Base-by-base conservation (phyloP, 108 stramenopile genomes). In the Cyclotella sp. region DNA sequence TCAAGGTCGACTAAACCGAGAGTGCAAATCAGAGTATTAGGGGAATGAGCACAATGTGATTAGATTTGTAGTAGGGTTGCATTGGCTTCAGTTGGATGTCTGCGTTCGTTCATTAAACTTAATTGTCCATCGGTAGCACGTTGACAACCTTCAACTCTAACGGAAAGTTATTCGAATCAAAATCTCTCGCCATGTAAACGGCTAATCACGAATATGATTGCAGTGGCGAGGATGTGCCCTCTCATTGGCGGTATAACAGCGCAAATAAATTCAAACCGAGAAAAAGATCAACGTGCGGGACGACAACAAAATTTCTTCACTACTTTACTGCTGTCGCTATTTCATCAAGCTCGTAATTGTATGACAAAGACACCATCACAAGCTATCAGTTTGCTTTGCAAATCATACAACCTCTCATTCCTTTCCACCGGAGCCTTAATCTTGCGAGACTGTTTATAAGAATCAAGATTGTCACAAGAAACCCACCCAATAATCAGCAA, bases 1-100 rank as follows among this genome's bases (percentile, higher is more conserved):
- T 99, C 89, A 99, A 99, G 89, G 98, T 98, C 6, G 88, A 88
- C 65, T 90, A 88, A 79, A 53, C 29, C n/a, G 12, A 0, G 21
- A 29, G 52, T 19, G 14, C 14, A 39, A 51, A 24, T 42, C 5
- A 55, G 13, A 26, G 43, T 40, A 21, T 44, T 8, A 49, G 52
- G 76, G 70, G 22, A 24, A 30, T 26, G 22, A 40, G 16, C n/a
- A n/a, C n/a, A n/a, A n/a, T n/a, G n/a, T n/a, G n/a, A n/a, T n/a
- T n/a, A 24, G 22, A 28, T 62, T 7, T 39, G 63, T 30, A 63
- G 10, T 74, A 42, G 18, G 10, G 42, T n/a, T 59, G 10, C 12
- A 7, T 47, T 61, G 58, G 18, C 47, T 49, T n/a, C 6, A 49
- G 47, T 3, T 49, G 47, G 34, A 34, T 34, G 34, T 34, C 34